Conservation (phyloP, 2,329 filamentous ascomycete species). For the Diaporthe citriasiana region DNA sequence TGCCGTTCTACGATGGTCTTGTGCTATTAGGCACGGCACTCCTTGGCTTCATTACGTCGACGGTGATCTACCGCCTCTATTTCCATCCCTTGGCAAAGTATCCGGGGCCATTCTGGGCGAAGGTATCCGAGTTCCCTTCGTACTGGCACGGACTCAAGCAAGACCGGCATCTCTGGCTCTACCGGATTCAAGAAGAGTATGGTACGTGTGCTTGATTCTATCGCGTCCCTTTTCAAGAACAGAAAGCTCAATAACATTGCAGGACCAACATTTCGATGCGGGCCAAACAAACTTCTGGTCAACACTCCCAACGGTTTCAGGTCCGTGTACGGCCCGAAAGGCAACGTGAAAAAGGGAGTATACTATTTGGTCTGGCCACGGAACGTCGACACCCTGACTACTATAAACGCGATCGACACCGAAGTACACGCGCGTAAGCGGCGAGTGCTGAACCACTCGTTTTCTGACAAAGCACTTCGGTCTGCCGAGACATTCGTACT, state of each 20-base stretch:
- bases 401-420: slow-evolving; percentile 59
- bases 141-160: slow-evolving; percentile 23
- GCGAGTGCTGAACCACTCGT: slow-evolving; percentile 59
- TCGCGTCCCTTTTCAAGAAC: neutral
- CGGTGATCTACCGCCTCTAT: slow-evolving; percentile 25
- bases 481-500: slow-evolving; percentile 52
- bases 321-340: slow-evolving; percentile 39
- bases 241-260: neutral
- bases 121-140: slow-evolving; percentile 24
- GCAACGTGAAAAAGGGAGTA: slow-evolving; percentile 33
- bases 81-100: slow-evolving; percentile 29
- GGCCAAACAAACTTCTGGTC: slow-evolving; percentile 11
- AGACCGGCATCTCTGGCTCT: slow-evolving; percentile 36
- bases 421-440: slow-evolving; percentile 58
- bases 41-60: neutral
- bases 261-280: slow-evolving; percentile 25
- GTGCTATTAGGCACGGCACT: slow-evolving; percentile 1
- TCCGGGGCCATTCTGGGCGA: slow-evolving; percentile 12
- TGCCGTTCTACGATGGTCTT: neutral
- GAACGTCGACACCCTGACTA: slow-evolving; percentile 48
- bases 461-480: slow-evolving; percentile 58
- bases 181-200: slow-evolving; percentile 25
- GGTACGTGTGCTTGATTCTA: neutral
- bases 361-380: slow-evolving; percentile 37
- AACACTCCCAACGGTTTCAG: slow-evolving; percentile 38